These are phyloP conservation scores for Thamnidium elegans DNA, from an alignment of 192 early-diverging fungal species.

Conservation along the genomic window DNA sequence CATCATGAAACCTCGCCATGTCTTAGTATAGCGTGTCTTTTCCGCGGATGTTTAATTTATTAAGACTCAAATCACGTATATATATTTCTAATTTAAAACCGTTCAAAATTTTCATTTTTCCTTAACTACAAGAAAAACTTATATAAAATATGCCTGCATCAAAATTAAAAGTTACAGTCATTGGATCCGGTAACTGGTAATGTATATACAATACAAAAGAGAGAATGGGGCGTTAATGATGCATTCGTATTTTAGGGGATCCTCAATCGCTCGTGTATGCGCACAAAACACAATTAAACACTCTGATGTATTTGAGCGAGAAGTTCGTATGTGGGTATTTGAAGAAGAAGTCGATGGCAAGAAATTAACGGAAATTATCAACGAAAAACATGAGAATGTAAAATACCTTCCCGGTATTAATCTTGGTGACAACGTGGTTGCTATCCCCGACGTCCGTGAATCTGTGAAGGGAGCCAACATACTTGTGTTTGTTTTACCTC, in stretches of 20 bases:
- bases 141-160: not conserved
- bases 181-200: constrained; percentile 95
- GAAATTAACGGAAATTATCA: constrained; percentile 90
- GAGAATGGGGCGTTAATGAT: too few species aligned
- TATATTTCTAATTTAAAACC: too few species aligned
- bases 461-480: constrained; percentile 78
- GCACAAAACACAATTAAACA: constrained; percentile 71
- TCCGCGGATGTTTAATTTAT: too few species aligned
- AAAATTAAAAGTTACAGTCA: constrained; percentile 77
- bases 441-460: constrained; percentile 75
- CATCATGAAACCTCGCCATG: too few species aligned
- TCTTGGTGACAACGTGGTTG: constrained; percentile 81
- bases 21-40: too few species aligned
- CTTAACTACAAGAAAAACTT: too few species aligned
- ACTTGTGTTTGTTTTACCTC: constrained; percentile 90
- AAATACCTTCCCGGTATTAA: constrained; percentile 83
- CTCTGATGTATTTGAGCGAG: constrained; percentile 60
- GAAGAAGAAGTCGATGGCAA: constrained; percentile 82
- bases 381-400: constrained; percentile 87
- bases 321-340: constrained; percentile 94
- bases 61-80: too few species aligned
- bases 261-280: constrained; percentile 85
- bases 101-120: too few species aligned
- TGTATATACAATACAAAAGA: too few species aligned
- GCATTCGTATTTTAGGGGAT: constrained; percentile 74